Evolutionary conservation across 2,329 filamentous ascomycete genomes (phyloP), one percentile per base, ranked within the genome.

Genomic region (Trichophyton benhamiae): DNA sequence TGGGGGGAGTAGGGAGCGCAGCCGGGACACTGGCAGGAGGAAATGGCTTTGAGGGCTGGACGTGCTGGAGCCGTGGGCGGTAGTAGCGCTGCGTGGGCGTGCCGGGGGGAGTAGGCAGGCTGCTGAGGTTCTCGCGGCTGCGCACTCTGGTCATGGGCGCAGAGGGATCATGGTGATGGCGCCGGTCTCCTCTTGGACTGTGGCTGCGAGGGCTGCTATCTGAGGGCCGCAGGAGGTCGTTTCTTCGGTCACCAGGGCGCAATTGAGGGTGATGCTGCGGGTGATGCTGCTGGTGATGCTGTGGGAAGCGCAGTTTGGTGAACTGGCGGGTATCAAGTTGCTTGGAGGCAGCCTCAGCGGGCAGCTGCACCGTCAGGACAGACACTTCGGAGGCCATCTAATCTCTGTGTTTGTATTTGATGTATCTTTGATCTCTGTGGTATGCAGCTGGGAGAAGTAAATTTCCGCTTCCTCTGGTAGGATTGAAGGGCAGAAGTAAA

Each of bases 261-360:
- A 53, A 15, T 13, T 58, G 33, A 20, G 36, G 53, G 25, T 44
- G 41, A 15, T 44, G 41, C 2, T 30, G 53, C 27, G 15, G n/a
- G 13, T 30, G 53, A 57, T 13, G 53, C 52, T 57, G 33, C 7
- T 57, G 52, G 27, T 15, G 44, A 9, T 20, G 25, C 25, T 25
- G 52, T n/a, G 55, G 55, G n/a, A 58, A 58, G n/a, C 55, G 30
- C 30, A 58, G 55, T 25, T 58, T 58, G 55, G 55, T 58, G 38
- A 20, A 58, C 33, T 58, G 55, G 9, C 38, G 30, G 33, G 55
- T 42, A 58, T 58, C 38, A 25, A 58, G 33, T 11, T 30, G 25
- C 11, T 41, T 58, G 6, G 55, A 38, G 2, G 55, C 3, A 25
- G n/a, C n/a, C n/a, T 42, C 55, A 9, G 33, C 30, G 1, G 55